phyloP scores from a whole-genome alignment of 345 rosid species.

The Eutrema yunnanense region DNA sequence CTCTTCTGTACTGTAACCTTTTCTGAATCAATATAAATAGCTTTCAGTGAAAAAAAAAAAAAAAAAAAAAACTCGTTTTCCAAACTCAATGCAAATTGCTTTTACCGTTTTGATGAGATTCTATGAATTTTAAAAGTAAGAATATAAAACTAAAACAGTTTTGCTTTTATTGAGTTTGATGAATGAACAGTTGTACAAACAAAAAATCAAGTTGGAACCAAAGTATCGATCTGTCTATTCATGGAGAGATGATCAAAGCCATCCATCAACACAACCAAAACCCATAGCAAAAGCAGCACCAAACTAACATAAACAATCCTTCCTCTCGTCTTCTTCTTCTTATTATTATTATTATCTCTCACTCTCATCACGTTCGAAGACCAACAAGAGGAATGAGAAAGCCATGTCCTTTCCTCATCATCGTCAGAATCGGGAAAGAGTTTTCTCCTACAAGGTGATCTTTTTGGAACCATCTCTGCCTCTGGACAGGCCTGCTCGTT shows the following conservation, averaged over 20 bases:
- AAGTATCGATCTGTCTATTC: background rate
- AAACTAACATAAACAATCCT: background rate
- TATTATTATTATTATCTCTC: background rate
- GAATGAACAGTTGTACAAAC: background rate
- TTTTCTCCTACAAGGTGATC: conserved; percentile 16
- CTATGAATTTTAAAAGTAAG: too few relatives aligned
- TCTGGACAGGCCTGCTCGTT: background rate
- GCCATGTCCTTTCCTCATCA: background rate
- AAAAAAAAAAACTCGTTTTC: too few relatives aligned
- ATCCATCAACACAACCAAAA: conserved; percentile 7
- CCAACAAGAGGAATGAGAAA: conserved; percentile 3
- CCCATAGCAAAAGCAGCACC: conserved; percentile 1
- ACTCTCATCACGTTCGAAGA: conserved; percentile 17
- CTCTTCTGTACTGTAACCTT: too few relatives aligned
- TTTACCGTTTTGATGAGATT: background rate
- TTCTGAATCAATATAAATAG: too few relatives aligned
- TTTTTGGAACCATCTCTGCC: background rate
- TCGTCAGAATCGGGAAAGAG: conserved; percentile 17
- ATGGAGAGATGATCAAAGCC: background rate
- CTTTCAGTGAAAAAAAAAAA: too few relatives aligned
- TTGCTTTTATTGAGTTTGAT: background rate
- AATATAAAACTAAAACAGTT: background rate
- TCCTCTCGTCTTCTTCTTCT: background rate
- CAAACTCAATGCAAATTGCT: too few relatives aligned
- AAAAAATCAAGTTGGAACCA: conserved; percentile 20